Base-by-base conservation (phyloP, 352 stramenopile species). In the Globisporangium spinosum region DNA sequence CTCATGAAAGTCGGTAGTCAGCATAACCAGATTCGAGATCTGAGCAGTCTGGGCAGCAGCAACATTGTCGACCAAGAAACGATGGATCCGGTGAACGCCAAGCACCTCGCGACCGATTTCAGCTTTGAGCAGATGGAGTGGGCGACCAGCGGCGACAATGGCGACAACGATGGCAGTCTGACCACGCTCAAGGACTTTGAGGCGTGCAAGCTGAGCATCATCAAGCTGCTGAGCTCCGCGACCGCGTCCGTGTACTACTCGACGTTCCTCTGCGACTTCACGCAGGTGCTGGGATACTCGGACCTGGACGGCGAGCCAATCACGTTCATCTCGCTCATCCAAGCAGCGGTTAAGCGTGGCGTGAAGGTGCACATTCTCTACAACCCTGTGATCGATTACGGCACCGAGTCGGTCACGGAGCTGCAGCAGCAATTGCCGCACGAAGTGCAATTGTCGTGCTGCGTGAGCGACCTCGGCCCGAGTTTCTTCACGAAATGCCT, bases 221-320 rank as follows among this genome's bases (percentile, higher is more conserved):
- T 91, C 15, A 59, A 75, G 23, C 74, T 93, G 13, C 57, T 93
- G 2, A 70, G 77, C 32, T 85, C 81, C 0, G 83, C 85, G 5
- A 73, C 68, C 2, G 81, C 73, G 34, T 89, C 78, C 0, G 81
- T 93, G 51, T 90, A 89, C 73, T 93, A 93, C 67, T 93, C 85
- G 58, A 93, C 85, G 3, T 93, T 93, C 64, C 73, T 93, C 27
- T 93, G 85, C 62, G 85, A 93, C 65, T 91, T 90, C 54, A 85
- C 65, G 8, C 85, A 90, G 35, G 73, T 83, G 20, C 70, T 93
- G 2, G 40, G 63, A 1, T 62, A 72, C 0, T 67, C 79, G 13
- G 59, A 79, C 27, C 54, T 72, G n/a, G 71, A 62, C 56, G 75
- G 59, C 58, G 70, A 73, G 15, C 35, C 49, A 13, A 53, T 65